Evolutionary conservation across 495 filamentous ascomycete genomes (phyloP).

Genomic region (Lasiosphaeris hirsuta): DNA sequence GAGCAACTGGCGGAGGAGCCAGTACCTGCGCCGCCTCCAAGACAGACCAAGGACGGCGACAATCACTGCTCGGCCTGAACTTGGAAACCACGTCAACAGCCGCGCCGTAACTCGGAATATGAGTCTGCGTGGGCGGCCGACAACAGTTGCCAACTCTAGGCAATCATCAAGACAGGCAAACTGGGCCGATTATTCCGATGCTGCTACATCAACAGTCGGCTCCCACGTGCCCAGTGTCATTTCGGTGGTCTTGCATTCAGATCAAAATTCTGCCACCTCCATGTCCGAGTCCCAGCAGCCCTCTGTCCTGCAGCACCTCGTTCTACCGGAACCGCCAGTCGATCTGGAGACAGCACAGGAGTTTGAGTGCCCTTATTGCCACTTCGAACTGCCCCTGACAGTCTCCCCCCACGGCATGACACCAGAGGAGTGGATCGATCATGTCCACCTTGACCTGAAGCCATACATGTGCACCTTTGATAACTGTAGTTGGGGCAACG

Average conservation of each 20-base stretch:
- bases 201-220: background rate
- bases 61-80: background rate
- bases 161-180: background rate
- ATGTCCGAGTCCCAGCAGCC: constrained; percentile 1
- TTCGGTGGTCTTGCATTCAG: background rate
- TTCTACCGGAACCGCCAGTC: background rate
- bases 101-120: background rate
- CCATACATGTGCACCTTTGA: constrained; percentile 29
- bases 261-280: constrained; percentile 5
- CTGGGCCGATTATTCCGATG: background rate
- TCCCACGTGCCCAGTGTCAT: background rate
- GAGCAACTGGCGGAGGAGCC: background rate
- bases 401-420: constrained; percentile 9
- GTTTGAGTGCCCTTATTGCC: constrained; percentile 20
- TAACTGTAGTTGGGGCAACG: constrained; percentile 11
- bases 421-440: constrained; percentile 16
- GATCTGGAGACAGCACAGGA: background rate
- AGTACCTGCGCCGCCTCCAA: background rate
- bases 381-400: constrained; percentile 14
- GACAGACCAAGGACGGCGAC: constrained; percentile 3
- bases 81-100: background rate
- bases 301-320: background rate
- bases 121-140: background rate
- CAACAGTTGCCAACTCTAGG: background rate
- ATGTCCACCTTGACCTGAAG: constrained; percentile 24